phyloP scores from a whole-genome alignment of 352 stramenopile genomes.

The Pythium guiyangense region DNA sequence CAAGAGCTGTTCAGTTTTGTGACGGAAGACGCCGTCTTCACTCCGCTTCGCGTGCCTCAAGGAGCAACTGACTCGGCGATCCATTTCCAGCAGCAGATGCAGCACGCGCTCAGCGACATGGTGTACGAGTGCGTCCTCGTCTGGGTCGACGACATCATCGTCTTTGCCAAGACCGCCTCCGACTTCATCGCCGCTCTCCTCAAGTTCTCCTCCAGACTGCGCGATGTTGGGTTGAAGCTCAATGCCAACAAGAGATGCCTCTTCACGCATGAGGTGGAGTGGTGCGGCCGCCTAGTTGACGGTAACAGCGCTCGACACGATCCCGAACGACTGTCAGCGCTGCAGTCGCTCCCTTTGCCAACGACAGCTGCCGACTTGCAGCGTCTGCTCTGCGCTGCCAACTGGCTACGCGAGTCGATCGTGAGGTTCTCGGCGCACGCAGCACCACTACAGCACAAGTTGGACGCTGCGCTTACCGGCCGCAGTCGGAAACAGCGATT shows the following conservation, averaged over 20 bases:
- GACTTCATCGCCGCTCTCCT: slow-evolving; percentile 8
- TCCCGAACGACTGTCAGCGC: slow-evolving; percentile 3
- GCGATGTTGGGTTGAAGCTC: slow-evolving; percentile 14
- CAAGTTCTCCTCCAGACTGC: slow-evolving; percentile 10
- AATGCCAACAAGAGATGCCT: slow-evolving; percentile 14
- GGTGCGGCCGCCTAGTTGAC: slow-evolving; percentile 20
- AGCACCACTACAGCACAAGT: slow-evolving; percentile 11
- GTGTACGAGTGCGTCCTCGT: slow-evolving; percentile 15
- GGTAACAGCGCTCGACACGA: slow-evolving; percentile 13
- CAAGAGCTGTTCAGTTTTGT: slow-evolving; percentile 17
- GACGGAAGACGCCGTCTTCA: slow-evolving; percentile 13
- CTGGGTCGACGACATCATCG: slow-evolving; percentile 21
- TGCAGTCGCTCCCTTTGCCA: background rate
- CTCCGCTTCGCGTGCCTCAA: slow-evolving; percentile 8
- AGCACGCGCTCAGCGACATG: slow-evolving; percentile 10
- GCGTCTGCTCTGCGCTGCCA: slow-evolving; percentile 20
- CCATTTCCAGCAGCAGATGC: slow-evolving; percentile 14
- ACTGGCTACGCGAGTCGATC: slow-evolving; percentile 16
- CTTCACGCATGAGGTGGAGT: slow-evolving; percentile 11
- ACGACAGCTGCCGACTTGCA: slow-evolving; percentile 15
- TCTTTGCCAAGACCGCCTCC: slow-evolving; percentile 9
- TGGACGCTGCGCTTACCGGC: background rate
- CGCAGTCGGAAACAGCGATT: too few species aligned
- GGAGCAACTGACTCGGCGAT: slow-evolving; percentile 9
- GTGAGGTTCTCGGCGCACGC: too few species aligned